Conservation (phyloP, 1,284 basidiomycete genomes). For the Phellopilus nigrolimitatus region DNA sequence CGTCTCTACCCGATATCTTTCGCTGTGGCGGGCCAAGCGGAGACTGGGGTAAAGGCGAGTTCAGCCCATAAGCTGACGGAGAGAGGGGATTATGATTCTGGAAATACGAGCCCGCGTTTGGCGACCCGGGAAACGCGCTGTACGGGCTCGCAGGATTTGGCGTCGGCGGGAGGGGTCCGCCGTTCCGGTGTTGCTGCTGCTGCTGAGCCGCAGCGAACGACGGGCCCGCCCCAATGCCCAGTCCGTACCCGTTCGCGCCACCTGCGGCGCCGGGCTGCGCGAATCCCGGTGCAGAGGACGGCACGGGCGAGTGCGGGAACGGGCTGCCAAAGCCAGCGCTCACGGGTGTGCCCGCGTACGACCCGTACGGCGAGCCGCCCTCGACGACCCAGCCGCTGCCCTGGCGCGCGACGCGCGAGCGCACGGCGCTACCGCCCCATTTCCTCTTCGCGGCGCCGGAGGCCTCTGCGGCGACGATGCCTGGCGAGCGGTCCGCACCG, state of each 20-base stretch:
- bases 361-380: conserved; percentile 33
- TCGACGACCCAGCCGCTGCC: conserved; percentile 44
- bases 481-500: conserved; percentile 51
- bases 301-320: not conserved
- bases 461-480: conserved; percentile 61
- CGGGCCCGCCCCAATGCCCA: not conserved
- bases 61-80: not conserved
- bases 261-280: not conserved
- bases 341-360: conserved; percentile 16
- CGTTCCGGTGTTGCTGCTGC: not conserved
- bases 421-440: conserved; percentile 43
- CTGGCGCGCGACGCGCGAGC: conserved; percentile 39
- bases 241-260: conserved; percentile 3
- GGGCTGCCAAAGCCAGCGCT: not conserved
- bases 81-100: too few relatives aligned
- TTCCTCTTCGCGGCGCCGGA: conserved; percentile 42
- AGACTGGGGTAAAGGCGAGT: conserved; percentile 1
- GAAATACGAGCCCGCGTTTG: not conserved
- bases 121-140: conserved; percentile 3
- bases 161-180: conserved; percentile 8
- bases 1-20: conserved; percentile 3
- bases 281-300: not conserved
- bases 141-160: conserved; percentile 11
- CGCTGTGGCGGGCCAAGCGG: not conserved
- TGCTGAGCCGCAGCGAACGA: not conserved